Percentiles rank a stretch among this genome's conserved stretches.
phyloP scores from a whole-genome alignment of 176 grass and related monocot species.

The Musa acuminata region DNA sequence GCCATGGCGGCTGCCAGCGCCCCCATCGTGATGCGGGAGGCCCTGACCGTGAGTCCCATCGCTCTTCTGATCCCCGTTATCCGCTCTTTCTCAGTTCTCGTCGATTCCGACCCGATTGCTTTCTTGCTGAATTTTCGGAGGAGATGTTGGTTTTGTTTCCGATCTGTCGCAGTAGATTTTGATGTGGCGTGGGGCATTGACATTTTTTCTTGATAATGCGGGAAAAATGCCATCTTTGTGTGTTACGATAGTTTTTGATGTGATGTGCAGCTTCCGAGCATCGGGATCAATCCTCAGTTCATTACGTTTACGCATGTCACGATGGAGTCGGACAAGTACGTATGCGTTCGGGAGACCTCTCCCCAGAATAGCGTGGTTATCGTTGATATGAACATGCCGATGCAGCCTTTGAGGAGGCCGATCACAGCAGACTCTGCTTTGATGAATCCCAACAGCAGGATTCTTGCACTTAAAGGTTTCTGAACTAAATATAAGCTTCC shows the following conservation, averaged over 20 bases:
- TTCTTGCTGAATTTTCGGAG: not conserved
- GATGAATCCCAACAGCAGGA: slow-evolving; percentile 93
- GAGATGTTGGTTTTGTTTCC: not conserved
- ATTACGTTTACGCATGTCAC: slow-evolving; percentile 98
- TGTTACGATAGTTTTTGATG: not conserved
- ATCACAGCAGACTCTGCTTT: slow-evolving; percentile 95
- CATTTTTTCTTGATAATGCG: not conserved
- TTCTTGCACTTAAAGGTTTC: slow-evolving; percentile 94
- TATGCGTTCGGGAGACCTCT: slow-evolving; percentile 93
- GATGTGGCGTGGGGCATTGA: not conserved
- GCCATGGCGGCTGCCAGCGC: slow-evolving; percentile 93
- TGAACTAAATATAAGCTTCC: not conserved
- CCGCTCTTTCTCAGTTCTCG: not conserved
- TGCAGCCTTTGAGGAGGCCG: slow-evolving; percentile 79
- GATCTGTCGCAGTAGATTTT: not conserved
- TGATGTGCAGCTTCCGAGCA: slow-evolving; percentile 64
- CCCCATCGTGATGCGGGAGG: slow-evolving; percentile 92
- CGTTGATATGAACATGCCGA: slow-evolving; percentile 94
- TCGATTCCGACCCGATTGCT: not conserved
- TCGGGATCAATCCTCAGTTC: slow-evolving; percentile 93
- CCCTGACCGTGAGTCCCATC: slow-evolving; percentile 52
- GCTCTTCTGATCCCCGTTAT: not conserved
- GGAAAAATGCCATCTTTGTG: not conserved
- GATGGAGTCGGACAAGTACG: slow-evolving; percentile 98
- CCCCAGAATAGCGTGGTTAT: slow-evolving; percentile 98